Base-by-base conservation (phyloP, 2,329 filamentous ascomycete species). In the Teratosphaeriaceae sp. region DNA sequence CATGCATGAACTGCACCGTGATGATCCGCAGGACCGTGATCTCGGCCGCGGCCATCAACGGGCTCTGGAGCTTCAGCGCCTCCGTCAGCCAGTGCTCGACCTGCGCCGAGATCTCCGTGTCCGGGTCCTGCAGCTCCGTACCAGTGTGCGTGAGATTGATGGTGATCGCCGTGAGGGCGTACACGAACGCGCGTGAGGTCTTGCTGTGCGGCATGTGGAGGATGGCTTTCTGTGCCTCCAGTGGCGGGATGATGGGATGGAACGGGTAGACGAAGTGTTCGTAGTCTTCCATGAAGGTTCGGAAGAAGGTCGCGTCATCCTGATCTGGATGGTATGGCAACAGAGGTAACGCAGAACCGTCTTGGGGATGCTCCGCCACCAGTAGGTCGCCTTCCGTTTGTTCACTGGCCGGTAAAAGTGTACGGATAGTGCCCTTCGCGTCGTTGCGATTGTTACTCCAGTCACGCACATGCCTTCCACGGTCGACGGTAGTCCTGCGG, bases 261-360 rank as follows among this genome's bases (percentile, higher is more conserved):
- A 59, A 12, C 61, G 58, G 9, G 59, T 56, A 3, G 66, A 64
- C 51, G 72, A 11, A 34, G 8, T 11, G 30, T 16, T 34, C 30
- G 18, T 9, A 34, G 30, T 34, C 16, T 16, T 9, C 9, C 7
- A 34, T 9, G 30, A 34, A 34, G 16, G 9, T 7, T 9, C 16
- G 8, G 30, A 34, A 34, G 30, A 34, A 34, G 9, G n/a, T n/a
- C n/a, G n/a, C n/a, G n/a, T n/a, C n/a, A n/a, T n/a, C n/a, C n/a
- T n/a, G n/a, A n/a, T n/a, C n/a, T n/a, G n/a, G n/a, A n/a, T n/a
- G n/a, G n/a, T n/a, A n/a, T n/a, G n/a, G n/a, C n/a, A n/a, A n/a
- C n/a, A n/a, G n/a, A n/a, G n/a, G n/a, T n/a, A n/a, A n/a, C n/a
- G n/a, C n/a, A n/a, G n/a, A n/a, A n/a, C n/a, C n/a, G n/a, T n/a